Evolutionary conservation across 2,329 filamentous ascomycete genomes (phyloP), one percentile per base, ranked within the genome.

Genomic region (Falciphora oryzae): DNA sequence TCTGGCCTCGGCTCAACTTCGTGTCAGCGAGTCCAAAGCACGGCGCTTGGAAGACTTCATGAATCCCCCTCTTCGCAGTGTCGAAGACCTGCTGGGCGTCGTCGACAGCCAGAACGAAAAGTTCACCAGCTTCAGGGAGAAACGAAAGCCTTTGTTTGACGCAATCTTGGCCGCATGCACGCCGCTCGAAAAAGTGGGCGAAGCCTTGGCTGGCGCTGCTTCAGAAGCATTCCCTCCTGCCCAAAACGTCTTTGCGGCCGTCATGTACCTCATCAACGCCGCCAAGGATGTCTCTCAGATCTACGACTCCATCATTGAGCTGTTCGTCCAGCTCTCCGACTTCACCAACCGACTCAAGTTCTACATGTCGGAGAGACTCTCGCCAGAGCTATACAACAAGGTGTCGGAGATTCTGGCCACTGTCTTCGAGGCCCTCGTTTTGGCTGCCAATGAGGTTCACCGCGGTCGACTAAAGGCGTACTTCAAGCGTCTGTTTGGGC

Each of bases 261-360:
- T 63, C n/a, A 29, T 58, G 44, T 62, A 58, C 59, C 59, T 64
- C 31, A 61, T 64, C 31, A 31, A 32, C 8, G 63, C 63, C n/a
- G 63, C 59, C 38, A 56, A 57, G 29, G 59, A 62, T 28, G 59
- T 64, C 35, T 61, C 59, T n/a, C 29, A 59, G 35, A 16, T 50
- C 10, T 63, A 63, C 57, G 62, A 63, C 57, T 59, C 62, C 11
- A 63, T 63, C n/a, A 44, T 29, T 25, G 62, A 59, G 57, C 53
- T 63, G 27, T 63, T 63, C 13, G 56, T 35, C 6, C 56, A 59
- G 35, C 35, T 63, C 2, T 16, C 56, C 18, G 62, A 63, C 57
- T 63, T 63, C 22, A 63, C 62, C 10, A 44, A 32, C 32, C 57
- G 62, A 25, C 62, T 63, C 56, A 59, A 59, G 35, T 59, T 63